phyloP scores from a whole-genome alignment of 257 asterid species.

The Solanum tacnaense region DNA sequence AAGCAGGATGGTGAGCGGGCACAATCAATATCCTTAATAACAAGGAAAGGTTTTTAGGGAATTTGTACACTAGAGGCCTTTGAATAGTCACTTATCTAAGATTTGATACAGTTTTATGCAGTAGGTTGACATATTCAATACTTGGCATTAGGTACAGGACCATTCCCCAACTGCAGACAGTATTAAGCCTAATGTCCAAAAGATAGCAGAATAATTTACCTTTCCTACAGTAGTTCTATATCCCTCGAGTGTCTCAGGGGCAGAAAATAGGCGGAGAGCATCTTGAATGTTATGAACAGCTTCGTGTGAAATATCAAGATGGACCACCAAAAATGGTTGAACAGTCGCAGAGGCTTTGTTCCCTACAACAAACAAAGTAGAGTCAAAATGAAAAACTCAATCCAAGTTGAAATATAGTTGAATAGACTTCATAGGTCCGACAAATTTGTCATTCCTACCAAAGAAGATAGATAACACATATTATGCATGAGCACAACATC shows the following conservation, averaged over 20 bases:
- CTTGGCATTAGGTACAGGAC: not conserved
- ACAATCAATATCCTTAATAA: not conserved
- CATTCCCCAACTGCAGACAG: not conserved
- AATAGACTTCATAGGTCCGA: not conserved
- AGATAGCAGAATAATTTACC: slow-evolving; percentile 20
- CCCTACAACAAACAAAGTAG: slow-evolving; percentile 40
- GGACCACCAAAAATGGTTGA: slow-evolving; percentile 79
- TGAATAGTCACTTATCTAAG: not conserved
- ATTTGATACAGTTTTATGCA: not conserved
- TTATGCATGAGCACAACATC: not conserved
- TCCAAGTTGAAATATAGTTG: not conserved
- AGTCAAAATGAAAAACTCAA: not conserved
- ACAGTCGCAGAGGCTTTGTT: slow-evolving; percentile 72
- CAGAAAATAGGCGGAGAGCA: slow-evolving; percentile 63
- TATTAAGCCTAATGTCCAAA: not conserved
- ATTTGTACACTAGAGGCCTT: not conserved
- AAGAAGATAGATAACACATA: not conserved
- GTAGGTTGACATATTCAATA: not conserved
- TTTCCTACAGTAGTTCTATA: slow-evolving; percentile 63
- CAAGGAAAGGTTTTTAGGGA: not conserved
- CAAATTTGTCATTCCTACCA: not conserved
- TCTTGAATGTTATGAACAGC: slow-evolving; percentile 62
- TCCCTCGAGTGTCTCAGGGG: slow-evolving; percentile 78
- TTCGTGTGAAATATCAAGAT: slow-evolving; percentile 76
- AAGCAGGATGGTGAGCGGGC: not conserved